Evolutionary conservation across 164 flowering plant genomes (phyloP).

Genomic region (Annona squamosa): DNA sequence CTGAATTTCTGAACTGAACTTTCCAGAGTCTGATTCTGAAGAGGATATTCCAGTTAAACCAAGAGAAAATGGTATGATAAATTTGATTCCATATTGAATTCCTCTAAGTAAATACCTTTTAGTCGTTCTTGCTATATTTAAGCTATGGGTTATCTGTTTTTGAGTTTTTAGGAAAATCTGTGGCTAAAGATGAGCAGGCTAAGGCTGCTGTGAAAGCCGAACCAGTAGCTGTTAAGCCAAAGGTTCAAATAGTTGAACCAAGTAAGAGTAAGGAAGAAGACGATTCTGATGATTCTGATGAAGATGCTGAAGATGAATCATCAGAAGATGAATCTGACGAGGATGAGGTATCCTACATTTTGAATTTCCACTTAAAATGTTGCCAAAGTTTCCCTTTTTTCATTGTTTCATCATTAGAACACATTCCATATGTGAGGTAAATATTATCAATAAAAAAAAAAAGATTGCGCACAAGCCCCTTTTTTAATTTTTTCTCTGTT

Average conservation of each 20-base stretch:
- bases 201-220: slow-evolving; percentile 16
- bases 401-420: too few relatives aligned
- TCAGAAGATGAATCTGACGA: slow-evolving; percentile 33
- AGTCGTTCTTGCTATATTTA: background rate
- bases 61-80: slow-evolving; percentile 31
- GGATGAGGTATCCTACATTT: slow-evolving; percentile 10
- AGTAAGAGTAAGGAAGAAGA: slow-evolving; percentile 18
- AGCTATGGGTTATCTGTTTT: background rate
- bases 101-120: background rate
- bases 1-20: background rate
- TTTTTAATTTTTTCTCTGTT: too few relatives aligned
- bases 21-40: slow-evolving; percentile 21
- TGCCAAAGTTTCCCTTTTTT: too few relatives aligned
- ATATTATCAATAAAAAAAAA: too few relatives aligned
- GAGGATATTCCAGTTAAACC: slow-evolving; percentile 19
- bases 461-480: too few relatives aligned
- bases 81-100: background rate
- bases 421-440: too few relatives aligned
- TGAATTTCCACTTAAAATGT: too few relatives aligned
- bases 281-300: slow-evolving; percentile 27
- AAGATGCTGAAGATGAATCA: slow-evolving; percentile 20
- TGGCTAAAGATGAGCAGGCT: slow-evolving; percentile 12
- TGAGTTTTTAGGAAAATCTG: slow-evolving; percentile 27
- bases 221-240: slow-evolving; percentile 19
- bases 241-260: slow-evolving; percentile 25